Base-by-base conservation (phyloP, 1,139 yeast species). In the Lodderomyces jiufengensis region DNA sequence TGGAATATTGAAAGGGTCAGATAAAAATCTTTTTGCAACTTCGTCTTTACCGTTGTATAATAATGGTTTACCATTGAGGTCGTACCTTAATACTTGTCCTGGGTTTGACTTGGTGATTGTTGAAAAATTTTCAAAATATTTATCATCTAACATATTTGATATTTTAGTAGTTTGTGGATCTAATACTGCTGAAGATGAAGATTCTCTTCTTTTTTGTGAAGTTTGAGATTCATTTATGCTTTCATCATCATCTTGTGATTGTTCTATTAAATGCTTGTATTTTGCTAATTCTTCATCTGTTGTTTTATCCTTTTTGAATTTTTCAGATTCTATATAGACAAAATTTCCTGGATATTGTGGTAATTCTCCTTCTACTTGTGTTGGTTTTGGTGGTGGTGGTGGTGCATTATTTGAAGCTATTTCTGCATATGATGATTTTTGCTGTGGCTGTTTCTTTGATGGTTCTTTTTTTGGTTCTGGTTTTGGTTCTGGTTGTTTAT, bases 41-140 rank as follows among this genome's bases (percentile, higher is more conserved):
- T 64, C 69, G 42, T 81, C 88, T 37, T 70, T 72, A 1, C 84
- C 78, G 25, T 83, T 75, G 57, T 84, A 88, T 18, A 84, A 60
- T 24, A 90, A 61, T 5, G 97, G 96, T 31, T 63, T 62, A 1
- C 94, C 95, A 18, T 80, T 80, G 32, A 80, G 52, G 36, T 87
- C 86, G 57, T 90, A 90, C 39, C 98, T 73, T 31, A 92, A 68
- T 3, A 92, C 85, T 59, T 92, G 98, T 2, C 73, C 70, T 4
- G 97, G 92, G 53, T 92, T 92, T 51, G 83, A 84, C 11, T 80
- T 80, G 9, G 85, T 83, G 3, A 78, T 67, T 35, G 76, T 80
- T 23, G 86, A 75, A 55, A 92, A 92, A 39, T 78, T 76, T 52
- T 84, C 90, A 60, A 92, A 92, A 11, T 74, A 76, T 41, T 77